Evolutionary conservation across 768 basidiomycete genomes (phyloP), one percentile per base, ranked within the genome.

Genomic region (Collybiopsis confluens): DNA sequence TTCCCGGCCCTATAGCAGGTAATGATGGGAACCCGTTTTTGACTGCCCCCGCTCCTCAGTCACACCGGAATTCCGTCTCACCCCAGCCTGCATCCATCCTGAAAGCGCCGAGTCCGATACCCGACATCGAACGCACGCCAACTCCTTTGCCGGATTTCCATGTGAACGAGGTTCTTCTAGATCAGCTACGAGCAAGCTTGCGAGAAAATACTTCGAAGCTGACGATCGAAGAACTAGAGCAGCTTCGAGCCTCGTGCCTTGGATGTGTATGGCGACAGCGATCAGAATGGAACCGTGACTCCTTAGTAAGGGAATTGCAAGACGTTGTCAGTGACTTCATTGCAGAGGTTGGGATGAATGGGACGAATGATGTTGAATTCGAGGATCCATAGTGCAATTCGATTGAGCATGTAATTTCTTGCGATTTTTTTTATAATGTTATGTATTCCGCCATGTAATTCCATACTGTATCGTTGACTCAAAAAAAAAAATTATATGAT

Each of bases 211-310:
- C 96, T 1, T 64, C 56, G 5, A 64, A 63, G 0, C 72, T 98
- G 40, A 90, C 76, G 23, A 77, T 98, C 46, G 97, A 99, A 64
- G 85, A 96, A 64, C 79, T 99, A 5, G 97, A 98, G 65, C 94
- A 98, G 68, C 76, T 99, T 5, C 82, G 97, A 4, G 95, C 97
- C 7, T 83, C 80, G 2, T 88, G 85, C 60, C 79, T 94, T 23
- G 82, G 84, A 38, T 74, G 74, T 46, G 77, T 98, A n/a, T 99
- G 95, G 95, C 74, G 82, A 26, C 83, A 82, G 57, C 72, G 94
- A 33, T 71, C 74, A 11, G 87, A 88, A 30, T 99, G 97, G 97
- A 81, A 97, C 63, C 77, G 95, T 43, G 78, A 81, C 60, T 68
- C 63, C 5, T 72, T 95, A 47, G 65, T 96, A 2, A 64, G 65